A percentile compares a stretch with the other conserved stretches of the same genome.
Conservation (phyloP, 129 eudicot species). For the Saposhnikovia divaricata region DNA sequence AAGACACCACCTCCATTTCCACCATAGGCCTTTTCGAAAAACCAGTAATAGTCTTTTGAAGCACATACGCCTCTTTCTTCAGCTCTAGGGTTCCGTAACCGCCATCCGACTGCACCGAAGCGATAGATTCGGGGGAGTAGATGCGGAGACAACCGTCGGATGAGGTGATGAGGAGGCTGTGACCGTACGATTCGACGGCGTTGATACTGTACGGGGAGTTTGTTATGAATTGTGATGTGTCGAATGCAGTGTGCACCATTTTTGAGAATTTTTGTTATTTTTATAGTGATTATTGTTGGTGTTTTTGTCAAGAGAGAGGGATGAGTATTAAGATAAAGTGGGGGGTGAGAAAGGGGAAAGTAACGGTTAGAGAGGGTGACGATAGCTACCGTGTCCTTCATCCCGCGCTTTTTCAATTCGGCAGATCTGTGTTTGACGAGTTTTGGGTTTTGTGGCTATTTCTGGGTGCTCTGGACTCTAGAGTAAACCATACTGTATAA, state of each 20-base stretch:
- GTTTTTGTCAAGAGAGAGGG: background rate
- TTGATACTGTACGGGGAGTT: conserved; percentile 4
- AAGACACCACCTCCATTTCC: conserved; percentile 53
- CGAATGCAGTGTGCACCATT: conserved; percentile 14
- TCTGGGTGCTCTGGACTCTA: too few relatives aligned
- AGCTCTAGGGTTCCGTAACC: conserved; percentile 31
- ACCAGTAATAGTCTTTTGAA: conserved; percentile 47
- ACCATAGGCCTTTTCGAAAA: conserved; percentile 62
- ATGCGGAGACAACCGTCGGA: conserved; percentile 74
- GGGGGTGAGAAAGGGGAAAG: too few relatives aligned
- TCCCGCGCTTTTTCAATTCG: conserved; percentile 3
- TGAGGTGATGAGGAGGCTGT: conserved; percentile 56
- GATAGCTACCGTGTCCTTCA: background rate
- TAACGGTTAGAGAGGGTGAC: background rate
- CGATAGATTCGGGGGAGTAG: conserved; percentile 59
- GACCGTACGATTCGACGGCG: conserved; percentile 22
- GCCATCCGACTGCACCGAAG: conserved; percentile 17
- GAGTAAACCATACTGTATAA: too few relatives aligned
- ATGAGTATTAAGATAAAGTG: background rate
- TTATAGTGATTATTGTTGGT: background rate
- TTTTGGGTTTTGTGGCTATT: background rate
- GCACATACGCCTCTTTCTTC: conserved; percentile 53
- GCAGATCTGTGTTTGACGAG: background rate
- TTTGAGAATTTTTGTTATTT: too few relatives aligned
- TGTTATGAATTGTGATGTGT: background rate